These are phyloP conservation scores for Kwoniella shivajii DNA, from an alignment of 1,284 basidiomycete genomes.

Conservation along the genomic window DNA sequence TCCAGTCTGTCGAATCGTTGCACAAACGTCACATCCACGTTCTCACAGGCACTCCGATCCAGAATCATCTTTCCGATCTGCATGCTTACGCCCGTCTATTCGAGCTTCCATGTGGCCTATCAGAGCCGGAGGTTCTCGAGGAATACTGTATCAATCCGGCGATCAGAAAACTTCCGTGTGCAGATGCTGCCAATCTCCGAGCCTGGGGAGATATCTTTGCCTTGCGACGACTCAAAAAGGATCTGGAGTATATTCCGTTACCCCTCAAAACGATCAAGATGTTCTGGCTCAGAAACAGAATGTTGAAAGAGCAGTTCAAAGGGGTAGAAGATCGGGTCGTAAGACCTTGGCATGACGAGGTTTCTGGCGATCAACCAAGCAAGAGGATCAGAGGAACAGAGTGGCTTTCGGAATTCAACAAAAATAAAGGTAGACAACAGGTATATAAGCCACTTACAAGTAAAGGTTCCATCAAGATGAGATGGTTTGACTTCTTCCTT, in stretches of 20 bases:
- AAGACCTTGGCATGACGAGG: neutral
- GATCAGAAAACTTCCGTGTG: no score
- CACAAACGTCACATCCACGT: conserved; percentile 3
- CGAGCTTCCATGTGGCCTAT: neutral
- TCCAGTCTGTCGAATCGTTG: neutral
- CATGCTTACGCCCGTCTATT: conserved; percentile 3
- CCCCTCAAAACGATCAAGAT: conserved; percentile 1
- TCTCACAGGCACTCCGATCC: conserved; percentile 4
- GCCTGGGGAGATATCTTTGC: conserved; percentile 2
- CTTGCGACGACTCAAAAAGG: neutral
- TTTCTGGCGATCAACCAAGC: neutral
- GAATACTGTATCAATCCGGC: neutral
- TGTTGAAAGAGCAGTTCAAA: neutral
- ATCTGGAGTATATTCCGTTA: neutral
- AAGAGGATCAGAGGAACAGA: neutral
- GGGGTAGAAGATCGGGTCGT: neutral
- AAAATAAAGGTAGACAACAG: neutral
- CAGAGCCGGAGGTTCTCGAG: neutral
- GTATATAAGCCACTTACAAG: neutral
- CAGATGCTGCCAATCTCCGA: neutral
- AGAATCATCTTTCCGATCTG: conserved; percentile 5
- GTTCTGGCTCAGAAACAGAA: neutral
- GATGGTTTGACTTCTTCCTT: conserved; percentile 6
- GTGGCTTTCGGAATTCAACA: neutral
- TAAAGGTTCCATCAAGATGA: conserved; percentile 2